Percentiles rank a stretch among this genome's conserved stretches.
These are phyloP conservation scores for Volvariella surrecta DNA, from an alignment of 1,284 basidiomycete species.

Conservation along the genomic window DNA sequence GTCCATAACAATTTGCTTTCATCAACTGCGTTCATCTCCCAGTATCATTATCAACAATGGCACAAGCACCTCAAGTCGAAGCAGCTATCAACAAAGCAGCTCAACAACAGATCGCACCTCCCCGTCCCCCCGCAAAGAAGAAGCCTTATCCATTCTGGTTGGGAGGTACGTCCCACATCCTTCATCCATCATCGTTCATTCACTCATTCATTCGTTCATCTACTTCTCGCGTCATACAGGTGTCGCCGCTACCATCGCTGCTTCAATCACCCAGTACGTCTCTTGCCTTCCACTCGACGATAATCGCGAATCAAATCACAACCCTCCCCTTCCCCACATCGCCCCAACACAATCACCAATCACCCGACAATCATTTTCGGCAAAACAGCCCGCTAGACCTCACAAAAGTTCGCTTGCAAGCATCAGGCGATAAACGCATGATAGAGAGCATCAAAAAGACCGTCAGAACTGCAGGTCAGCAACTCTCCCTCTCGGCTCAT, in stretches of 20 bases:
- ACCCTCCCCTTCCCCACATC: no score
- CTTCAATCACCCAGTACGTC: constrained; percentile 70
- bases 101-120: constrained; percentile 5
- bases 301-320: not conserved
- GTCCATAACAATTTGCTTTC: no score
- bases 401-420: constrained; percentile 83
- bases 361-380: not conserved
- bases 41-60: no score
- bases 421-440: constrained; percentile 84
- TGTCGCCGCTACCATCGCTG: constrained; percentile 74
- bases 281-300: not conserved
- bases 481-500: constrained; percentile 7
- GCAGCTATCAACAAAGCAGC: not conserved
- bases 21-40: no score
- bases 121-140: constrained; percentile 28
- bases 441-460: constrained; percentile 74
- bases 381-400: constrained; percentile 64
- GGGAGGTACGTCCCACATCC: constrained; percentile 45
- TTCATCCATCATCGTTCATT: constrained; percentile 2
- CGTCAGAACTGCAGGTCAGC: constrained; percentile 54
- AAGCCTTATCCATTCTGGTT: constrained; percentile 79
- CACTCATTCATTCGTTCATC: not conserved
- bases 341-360: not conserved
- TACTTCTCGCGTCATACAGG: constrained; percentile 26
- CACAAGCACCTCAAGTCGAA: constrained; percentile 7